These are phyloP conservation scores for Silybum marianum DNA, from an alignment of 129 eudicot species.

Conservation along the genomic window DNA sequence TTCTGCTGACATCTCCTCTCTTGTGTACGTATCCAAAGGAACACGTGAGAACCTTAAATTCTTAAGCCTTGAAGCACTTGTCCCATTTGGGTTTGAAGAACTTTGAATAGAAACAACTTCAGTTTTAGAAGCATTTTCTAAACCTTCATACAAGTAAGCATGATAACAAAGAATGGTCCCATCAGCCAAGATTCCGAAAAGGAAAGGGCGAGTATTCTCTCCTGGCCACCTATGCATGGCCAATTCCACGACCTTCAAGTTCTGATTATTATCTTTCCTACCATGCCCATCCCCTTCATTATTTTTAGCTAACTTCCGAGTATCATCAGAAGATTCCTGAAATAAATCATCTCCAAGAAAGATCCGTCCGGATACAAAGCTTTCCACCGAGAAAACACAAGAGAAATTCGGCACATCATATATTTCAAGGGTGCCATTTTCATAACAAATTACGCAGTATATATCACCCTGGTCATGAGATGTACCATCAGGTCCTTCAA, in stretches of 20 bases:
- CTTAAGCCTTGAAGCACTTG: constrained; percentile 72
- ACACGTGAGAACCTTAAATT: constrained; percentile 84
- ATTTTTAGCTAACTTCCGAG: constrained; percentile 31
- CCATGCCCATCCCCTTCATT: constrained; percentile 39
- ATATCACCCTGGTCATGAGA: constrained; percentile 88
- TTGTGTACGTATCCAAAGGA: constrained; percentile 67
- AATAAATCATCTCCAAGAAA: constrained; percentile 61
- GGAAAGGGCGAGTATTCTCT: constrained; percentile 76
- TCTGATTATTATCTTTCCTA: constrained; percentile 58
- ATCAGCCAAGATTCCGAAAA: constrained; percentile 83
- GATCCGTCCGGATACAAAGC: constrained; percentile 74
- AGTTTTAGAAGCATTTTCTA: constrained; percentile 63
- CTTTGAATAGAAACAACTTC: constrained; percentile 51
- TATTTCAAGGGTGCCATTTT: constrained; percentile 82
- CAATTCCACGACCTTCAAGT: constrained; percentile 75
- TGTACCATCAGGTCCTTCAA: constrained; percentile 84
- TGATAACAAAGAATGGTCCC: constrained; percentile 96
- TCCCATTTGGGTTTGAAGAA: constrained; percentile 39
- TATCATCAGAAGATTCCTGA: constrained; percentile 41
- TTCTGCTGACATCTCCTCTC: constrained; percentile 69
- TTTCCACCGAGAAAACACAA: constrained; percentile 76
- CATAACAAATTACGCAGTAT: constrained; percentile 83
- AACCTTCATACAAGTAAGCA: constrained; percentile 81
- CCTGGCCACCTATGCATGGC: constrained; percentile 94
- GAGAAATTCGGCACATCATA: constrained; percentile 80